Base-by-base conservation (phyloP, 371 early-diverging fungal genomes). In the Actinomortierella ambigua region DNA sequence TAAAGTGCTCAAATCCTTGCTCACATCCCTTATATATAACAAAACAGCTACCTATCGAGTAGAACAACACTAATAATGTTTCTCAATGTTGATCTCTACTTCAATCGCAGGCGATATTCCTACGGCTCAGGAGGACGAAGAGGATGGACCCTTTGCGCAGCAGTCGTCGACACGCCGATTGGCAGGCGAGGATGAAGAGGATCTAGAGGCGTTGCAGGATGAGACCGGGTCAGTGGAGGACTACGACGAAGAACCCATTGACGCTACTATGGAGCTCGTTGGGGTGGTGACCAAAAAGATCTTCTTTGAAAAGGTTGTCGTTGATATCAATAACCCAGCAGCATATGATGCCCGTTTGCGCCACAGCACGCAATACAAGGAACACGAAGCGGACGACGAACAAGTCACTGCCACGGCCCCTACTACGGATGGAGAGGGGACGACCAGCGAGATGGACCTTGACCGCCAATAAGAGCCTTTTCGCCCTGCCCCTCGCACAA, bases 261-360 rank as follows among this genome's bases (percentile, higher is more conserved):
- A 62, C 8, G 20, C 48, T 5, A 50, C 59, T 7, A 43, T 71
- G 28, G 63, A 71, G 18, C 51, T 71, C 39, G 39, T 55, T 4
- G 26, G 48, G 0, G 53, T 65, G 39, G 57, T 50, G 6, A 71
- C 73, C 41, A 71, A 71, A 23, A 53, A 57, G 0, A 20, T 71
- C 53, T 43, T 71, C 29, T 66, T 71, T 53, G 73, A 71, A 34
- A 34, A 34, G 34, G 34, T 34, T 34, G 34, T 34, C 34, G 7
- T 34, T 34, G 34, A 34, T 34, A 11, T 34, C 34, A 34, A 34
- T 11, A 11, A 34, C 4, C 34, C 34, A 34, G 11, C 34, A 6
- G 11, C 11, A n/a, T n/a, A n/a, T 11, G 34, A 34, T 6, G 34
- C 7, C 34, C 4, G 11, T 34, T 11, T 34, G 4, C 34, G 11